phyloP scores from a whole-genome alignment of 1,284 basidiomycete genomes.

The Microbotryomycetes sp. region DNA sequence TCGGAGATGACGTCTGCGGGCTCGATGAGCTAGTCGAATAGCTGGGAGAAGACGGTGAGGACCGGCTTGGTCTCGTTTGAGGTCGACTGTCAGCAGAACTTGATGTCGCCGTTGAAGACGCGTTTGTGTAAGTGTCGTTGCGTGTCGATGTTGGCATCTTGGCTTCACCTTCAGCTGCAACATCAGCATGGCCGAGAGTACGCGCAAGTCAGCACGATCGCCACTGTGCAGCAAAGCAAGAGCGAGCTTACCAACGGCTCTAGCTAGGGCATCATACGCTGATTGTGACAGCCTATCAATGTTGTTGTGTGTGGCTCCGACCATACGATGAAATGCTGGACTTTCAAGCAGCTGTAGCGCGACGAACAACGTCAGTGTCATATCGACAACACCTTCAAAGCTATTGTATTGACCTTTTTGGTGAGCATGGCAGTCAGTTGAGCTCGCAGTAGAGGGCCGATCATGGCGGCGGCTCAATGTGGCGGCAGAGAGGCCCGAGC shows the following conservation, averaged over 20 bases:
- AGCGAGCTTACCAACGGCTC: neutral
- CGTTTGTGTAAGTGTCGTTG: neutral
- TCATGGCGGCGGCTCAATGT: conserved; percentile 5
- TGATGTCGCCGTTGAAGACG: neutral
- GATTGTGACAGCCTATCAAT: neutral
- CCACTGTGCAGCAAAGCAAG: neutral
- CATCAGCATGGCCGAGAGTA: too few species aligned
- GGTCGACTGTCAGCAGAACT: too few species aligned
- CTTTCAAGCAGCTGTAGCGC: neutral
- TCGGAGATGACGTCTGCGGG: neutral
- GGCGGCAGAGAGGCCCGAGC: too few species aligned
- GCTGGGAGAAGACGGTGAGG: neutral
- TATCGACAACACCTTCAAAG: neutral
- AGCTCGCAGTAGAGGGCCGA: conserved; percentile 22
- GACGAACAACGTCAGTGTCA: neutral
- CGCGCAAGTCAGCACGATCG: neutral
- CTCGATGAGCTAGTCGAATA: neutral
- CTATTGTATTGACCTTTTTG: conserved; percentile 19
- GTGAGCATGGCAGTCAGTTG: conserved; percentile 22
- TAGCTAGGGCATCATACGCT: neutral
- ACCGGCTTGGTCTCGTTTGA: neutral
- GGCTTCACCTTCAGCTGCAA: neutral
- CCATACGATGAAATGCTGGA: neutral
- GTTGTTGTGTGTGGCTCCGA: neutral
- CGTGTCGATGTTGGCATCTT: neutral